These are phyloP conservation scores for Cladosporium cucumerinum DNA, from an alignment of 2,329 filamentous ascomycete genomes.

Conservation along the genomic window DNA sequence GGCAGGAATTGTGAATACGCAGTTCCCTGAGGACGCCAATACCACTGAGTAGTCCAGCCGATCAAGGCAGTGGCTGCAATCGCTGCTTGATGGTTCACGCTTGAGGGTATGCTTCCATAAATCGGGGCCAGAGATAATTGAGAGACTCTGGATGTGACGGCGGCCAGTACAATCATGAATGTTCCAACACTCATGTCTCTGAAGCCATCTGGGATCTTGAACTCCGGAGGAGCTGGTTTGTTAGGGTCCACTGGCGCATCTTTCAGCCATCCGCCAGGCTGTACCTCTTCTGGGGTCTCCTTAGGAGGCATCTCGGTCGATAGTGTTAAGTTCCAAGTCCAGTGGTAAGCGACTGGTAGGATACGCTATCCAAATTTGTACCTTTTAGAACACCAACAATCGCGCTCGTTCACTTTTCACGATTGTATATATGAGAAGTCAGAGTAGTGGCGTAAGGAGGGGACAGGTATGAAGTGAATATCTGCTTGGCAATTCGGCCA, in stretches of 20 bases:
- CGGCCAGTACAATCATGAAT: slow-evolving; percentile 45
- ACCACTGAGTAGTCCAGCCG: slow-evolving; percentile 67
- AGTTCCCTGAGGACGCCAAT: slow-evolving; percentile 9
- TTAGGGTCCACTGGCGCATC: neutral
- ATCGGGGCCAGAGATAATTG: slow-evolving; percentile 78
- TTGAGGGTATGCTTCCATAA: slow-evolving; percentile 78
- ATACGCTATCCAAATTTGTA: neutral
- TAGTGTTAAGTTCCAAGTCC: neutral
- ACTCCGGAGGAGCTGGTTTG: neutral
- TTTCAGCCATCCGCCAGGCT: neutral
- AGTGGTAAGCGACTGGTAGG: neutral
- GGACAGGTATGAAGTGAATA: slow-evolving; percentile 13
- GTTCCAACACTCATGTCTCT: slow-evolving; percentile 20
- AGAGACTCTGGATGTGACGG: slow-evolving; percentile 66
- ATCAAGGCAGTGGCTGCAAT: slow-evolving; percentile 62
- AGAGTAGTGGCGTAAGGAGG: neutral
- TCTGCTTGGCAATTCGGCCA: slow-evolving; percentile 13
- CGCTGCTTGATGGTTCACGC: slow-evolving; percentile 66
- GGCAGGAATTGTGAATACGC: slow-evolving; percentile 60
- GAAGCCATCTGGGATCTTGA: slow-evolving; percentile 33
- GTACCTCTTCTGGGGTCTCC: neutral
- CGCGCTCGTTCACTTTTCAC: neutral
- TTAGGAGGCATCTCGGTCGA: neutral
- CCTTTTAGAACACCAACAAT: neutral
- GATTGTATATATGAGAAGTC: neutral